Base-by-base conservation (phyloP, 169 alveolate genomes). In the Amoebophrya sp. region DNA sequence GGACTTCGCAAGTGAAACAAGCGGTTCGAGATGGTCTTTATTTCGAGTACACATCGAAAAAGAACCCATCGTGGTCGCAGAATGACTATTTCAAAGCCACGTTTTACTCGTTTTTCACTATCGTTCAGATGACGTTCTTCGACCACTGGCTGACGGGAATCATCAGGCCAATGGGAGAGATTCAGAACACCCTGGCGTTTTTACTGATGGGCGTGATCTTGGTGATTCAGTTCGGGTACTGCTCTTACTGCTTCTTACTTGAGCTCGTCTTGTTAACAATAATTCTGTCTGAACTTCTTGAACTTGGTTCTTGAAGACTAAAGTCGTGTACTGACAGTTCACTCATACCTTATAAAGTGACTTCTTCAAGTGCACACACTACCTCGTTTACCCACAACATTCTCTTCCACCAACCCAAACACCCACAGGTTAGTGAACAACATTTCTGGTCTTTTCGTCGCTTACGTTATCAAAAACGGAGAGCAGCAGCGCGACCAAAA, bases 401-500 rank as follows among this genome's bases (percentile, higher is more conserved):
- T n/a, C n/a, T n/a, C n/a, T n/a, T n/a, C n/a, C n/a, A n/a, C n/a
- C n/a, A n/a, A n/a, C n/a, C n/a, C n/a, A n/a, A n/a, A n/a, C n/a
- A n/a, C n/a, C n/a, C n/a, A n/a, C n/a, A n/a, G n/a, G 39, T 36
- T 65, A 6, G 83, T 65, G 83, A 65, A 65, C 83, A 65, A 65
- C 83, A 65, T 65, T 36, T 6, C 83, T 10, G 83, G 83, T 1
- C 83, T 65, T 6, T 65, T 65, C 83, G 83, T 65, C 36, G 83
- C 83, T 36, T 65, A 65, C 83, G 83, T 65, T 10, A 65, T 65
- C 83, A 65, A 65, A n/a, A n/a, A n/a, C n/a, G n/a, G n/a, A 47
- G 83, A 65, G n/a, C 38, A 65, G n/a, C 83, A 65, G 83, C 83
- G 83, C 83, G 83, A 65, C 26, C 83, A 65, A 36, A 65, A 65